A percentile compares a stretch with the other conserved stretches of the same genome.
Evolutionary conservation across 2,329 filamentous ascomycete species (phyloP).

Genomic region (Trichothecium sympodiale): DNA sequence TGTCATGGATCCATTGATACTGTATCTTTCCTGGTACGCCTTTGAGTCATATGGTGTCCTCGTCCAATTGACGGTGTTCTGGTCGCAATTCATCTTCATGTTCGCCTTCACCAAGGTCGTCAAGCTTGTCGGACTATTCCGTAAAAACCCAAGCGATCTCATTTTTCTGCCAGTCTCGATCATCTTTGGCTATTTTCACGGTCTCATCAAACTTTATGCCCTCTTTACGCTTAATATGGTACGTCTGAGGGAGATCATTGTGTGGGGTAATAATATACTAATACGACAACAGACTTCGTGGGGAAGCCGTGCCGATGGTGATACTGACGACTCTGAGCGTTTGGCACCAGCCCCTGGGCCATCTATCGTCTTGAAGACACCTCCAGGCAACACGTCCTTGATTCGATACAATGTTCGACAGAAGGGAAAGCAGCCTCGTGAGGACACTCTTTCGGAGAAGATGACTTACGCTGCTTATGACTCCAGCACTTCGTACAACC

Average conservation of each 20-base stretch:
- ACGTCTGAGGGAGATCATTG: conserved; percentile 25
- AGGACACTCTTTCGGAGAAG: conserved; percentile 18
- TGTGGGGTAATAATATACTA: conserved; percentile 3
- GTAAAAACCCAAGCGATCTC: conserved; percentile 72
- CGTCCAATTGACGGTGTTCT: conserved; percentile 42
- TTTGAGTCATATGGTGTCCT: conserved; percentile 46
- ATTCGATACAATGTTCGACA: conserved; percentile 33
- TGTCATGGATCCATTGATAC: conserved; percentile 61
- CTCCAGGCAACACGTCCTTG: conserved; percentile 29
- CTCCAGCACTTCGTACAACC: conserved; percentile 23
- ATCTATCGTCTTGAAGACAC: conserved; percentile 29
- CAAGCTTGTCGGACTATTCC: conserved; percentile 80
- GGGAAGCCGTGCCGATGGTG: conserved; percentile 87
- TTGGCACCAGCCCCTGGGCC: conserved; percentile 40
- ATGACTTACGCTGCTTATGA: conserved; percentile 21
- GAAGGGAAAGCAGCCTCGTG: conserved; percentile 21
- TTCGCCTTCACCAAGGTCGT: conserved; percentile 77
- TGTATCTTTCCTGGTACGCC: conserved; percentile 61
- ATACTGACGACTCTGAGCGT: conserved; percentile 67
- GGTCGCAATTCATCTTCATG: conserved; percentile 61
- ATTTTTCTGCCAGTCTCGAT: conserved; percentile 75
- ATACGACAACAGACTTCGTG: conserved; percentile 65
- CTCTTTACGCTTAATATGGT: conserved; percentile 75
- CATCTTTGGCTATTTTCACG: conserved; percentile 86
- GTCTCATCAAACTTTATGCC: conserved; percentile 83